phyloP scores from a whole-genome alignment of 129 eudicot genomes.

The Flaveria robusta region DNA sequence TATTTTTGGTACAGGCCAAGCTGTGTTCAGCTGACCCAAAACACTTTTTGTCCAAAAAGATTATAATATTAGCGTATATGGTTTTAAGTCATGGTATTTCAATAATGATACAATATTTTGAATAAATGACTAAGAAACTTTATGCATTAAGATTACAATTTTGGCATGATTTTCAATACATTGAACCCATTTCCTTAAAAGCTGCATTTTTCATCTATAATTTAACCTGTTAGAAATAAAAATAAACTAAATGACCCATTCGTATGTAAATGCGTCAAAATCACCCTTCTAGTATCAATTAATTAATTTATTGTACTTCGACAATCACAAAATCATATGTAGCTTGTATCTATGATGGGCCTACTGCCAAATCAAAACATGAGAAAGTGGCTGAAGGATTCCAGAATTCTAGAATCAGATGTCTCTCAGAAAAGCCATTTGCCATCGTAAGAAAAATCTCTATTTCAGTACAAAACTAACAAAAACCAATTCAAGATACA shows the following conservation, averaged over 20 bases:
- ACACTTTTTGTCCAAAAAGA: not conserved
- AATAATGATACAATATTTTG: not conserved
- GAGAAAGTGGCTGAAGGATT: slow-evolving; percentile 7
- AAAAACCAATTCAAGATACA: slow-evolving; percentile 24
- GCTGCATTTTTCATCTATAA: not conserved
- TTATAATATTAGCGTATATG: not conserved
- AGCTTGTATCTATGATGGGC: slow-evolving; percentile 20
- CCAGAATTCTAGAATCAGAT: not conserved
- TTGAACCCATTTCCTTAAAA: not conserved
- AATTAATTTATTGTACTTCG: not conserved
- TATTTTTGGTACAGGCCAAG: not conserved
- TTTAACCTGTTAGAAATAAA: not conserved
- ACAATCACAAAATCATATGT: not conserved
- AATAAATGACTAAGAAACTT: not conserved
- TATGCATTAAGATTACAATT: not conserved
- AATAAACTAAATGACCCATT: not conserved
- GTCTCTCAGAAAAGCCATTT: not conserved
- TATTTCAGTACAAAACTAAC: slow-evolving; percentile 18
- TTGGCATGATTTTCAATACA: not conserved
- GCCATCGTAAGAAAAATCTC: not conserved
- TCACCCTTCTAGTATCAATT: not conserved
- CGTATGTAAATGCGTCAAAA: not conserved
- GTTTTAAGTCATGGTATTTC: not conserved
- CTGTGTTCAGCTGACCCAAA: not conserved
- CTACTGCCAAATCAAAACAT: slow-evolving; percentile 11